These are phyloP conservation scores for Chlorella sorokiniana DNA, from an alignment of 139 green algal genomes.

Conservation along the genomic window DNA sequence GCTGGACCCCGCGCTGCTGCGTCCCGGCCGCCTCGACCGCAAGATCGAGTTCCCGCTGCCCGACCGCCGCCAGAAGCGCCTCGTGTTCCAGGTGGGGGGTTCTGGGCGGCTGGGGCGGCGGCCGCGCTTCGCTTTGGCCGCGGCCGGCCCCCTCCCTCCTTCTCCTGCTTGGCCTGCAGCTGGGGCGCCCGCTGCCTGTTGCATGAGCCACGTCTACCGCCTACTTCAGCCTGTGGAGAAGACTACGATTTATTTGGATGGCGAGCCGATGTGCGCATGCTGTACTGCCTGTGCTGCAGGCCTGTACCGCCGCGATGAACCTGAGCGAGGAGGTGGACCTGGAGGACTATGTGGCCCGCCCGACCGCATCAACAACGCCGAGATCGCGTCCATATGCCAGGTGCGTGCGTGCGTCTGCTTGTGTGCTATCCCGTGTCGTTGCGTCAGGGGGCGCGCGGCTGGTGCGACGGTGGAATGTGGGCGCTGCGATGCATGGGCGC, in stretches of 20 bases:
- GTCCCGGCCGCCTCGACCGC: slow-evolving; percentile 94
- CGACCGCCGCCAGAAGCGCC: slow-evolving; percentile 96
- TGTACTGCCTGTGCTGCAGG: slow-evolving; percentile 50
- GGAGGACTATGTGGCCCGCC: slow-evolving; percentile 97
- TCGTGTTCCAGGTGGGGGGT: slow-evolving; percentile 92
- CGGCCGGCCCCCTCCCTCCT: too few relatives aligned
- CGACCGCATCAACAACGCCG: slow-evolving; percentile 98
- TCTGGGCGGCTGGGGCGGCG: neutral
- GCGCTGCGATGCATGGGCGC: too few relatives aligned
- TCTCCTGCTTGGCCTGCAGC: too few relatives aligned
- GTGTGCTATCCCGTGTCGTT: neutral
- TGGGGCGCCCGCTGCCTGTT: too few relatives aligned
- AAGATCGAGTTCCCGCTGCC: slow-evolving; percentile 99
- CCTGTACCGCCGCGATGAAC: slow-evolving; percentile 98
- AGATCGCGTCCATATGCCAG: slow-evolving; percentile 92
- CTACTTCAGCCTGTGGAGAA: too few relatives aligned
- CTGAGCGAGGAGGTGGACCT: slow-evolving; percentile 98
- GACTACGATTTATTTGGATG: too few relatives aligned
- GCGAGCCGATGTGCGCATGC: neutral
- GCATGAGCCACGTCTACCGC: too few relatives aligned
- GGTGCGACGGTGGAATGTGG: too few relatives aligned
- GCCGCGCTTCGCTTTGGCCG: too few relatives aligned
- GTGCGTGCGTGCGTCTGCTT: slow-evolving; percentile 51
- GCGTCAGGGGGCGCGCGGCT: too few relatives aligned
- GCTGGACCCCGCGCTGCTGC: slow-evolving; percentile 95